Evolutionary conservation across 2,329 filamentous ascomycete species (phyloP).

Genomic region (Ceratocystis eucalypticola): DNA sequence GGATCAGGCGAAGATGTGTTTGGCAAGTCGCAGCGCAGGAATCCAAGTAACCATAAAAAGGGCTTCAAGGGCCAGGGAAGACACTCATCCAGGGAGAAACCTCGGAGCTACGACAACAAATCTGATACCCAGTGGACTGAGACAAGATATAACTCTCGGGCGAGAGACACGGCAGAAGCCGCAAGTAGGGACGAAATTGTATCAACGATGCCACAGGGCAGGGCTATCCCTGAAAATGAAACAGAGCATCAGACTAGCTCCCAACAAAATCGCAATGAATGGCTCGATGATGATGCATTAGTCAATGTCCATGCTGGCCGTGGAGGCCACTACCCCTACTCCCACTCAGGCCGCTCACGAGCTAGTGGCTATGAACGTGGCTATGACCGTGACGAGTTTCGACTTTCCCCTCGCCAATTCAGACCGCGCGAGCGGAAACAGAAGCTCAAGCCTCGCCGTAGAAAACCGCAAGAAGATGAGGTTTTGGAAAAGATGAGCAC

Average conservation of each 20-base stretch:
- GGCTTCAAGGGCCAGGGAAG: neutral
- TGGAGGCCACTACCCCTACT: no score
- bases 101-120: neutral
- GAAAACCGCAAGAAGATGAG: neutral
- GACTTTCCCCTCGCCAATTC: neutral
- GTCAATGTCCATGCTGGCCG: neutral
- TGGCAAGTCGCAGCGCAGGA: neutral
- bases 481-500: conserved; percentile 7
- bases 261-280: neutral
- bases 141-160: no score
- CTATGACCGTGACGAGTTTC: neutral
- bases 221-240: neutral
- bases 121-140: neutral
- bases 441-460: neutral
- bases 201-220: no score
- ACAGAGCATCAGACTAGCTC: neutral
- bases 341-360: no score
- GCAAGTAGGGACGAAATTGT: no score
- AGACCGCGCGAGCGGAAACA: neutral
- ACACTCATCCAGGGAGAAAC: neutral
- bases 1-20: conserved; percentile 7
- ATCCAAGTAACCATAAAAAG: neutral
- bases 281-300: neutral
- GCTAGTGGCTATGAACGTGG: neutral
- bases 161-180: no score